Conservation (phyloP, 1,139 yeast species). For the Yamadazyma atmosphaerica region DNA sequence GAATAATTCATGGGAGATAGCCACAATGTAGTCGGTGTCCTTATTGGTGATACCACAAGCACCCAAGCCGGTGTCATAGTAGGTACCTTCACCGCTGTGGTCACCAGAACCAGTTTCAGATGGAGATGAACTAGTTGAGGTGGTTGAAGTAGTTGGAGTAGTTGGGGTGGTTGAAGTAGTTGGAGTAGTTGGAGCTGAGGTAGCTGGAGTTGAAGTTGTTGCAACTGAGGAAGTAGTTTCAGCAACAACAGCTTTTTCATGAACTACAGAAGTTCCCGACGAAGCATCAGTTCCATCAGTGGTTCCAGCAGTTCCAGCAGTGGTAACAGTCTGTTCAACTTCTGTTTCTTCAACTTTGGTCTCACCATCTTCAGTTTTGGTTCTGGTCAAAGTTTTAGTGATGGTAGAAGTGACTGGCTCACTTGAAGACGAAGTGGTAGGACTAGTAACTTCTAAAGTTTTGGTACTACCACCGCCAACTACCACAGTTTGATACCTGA, state of each 20-base stretch:
- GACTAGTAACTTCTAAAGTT: slow-evolving; percentile 10
- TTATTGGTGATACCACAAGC: slow-evolving; percentile 56
- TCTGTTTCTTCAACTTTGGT: slow-evolving; percentile 7
- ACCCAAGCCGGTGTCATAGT: slow-evolving; percentile 57
- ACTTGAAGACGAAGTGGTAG: slow-evolving; percentile 12
- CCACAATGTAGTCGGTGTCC: slow-evolving; percentile 51
- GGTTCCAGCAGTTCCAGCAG: slow-evolving; percentile 11
- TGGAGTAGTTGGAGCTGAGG: slow-evolving; percentile 18
- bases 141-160: slow-evolving; percentile 12
- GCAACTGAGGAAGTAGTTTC: slow-evolving; percentile 19
- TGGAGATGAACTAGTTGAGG: slow-evolving; percentile 25
- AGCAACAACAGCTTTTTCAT: no score
- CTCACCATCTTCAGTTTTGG: neutral
- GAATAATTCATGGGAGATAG: slow-evolving; percentile 37
- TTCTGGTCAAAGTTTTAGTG: slow-evolving; percentile 2
- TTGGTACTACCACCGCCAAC: slow-evolving; percentile 12
- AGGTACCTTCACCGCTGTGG: slow-evolving; percentile 58
- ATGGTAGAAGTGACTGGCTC: slow-evolving; percentile 12
- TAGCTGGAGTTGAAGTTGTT: slow-evolving; percentile 21
- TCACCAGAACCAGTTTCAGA: slow-evolving; percentile 20
- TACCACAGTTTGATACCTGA: slow-evolving; percentile 14
- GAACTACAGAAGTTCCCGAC: no score
- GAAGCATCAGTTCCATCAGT: no score
- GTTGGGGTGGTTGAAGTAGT: no score
- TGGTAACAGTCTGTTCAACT: slow-evolving; percentile 8